These are phyloP conservation scores for Scedosporium boydii DNA, from an alignment of 2,329 filamentous ascomycete species.

Conservation along the genomic window DNA sequence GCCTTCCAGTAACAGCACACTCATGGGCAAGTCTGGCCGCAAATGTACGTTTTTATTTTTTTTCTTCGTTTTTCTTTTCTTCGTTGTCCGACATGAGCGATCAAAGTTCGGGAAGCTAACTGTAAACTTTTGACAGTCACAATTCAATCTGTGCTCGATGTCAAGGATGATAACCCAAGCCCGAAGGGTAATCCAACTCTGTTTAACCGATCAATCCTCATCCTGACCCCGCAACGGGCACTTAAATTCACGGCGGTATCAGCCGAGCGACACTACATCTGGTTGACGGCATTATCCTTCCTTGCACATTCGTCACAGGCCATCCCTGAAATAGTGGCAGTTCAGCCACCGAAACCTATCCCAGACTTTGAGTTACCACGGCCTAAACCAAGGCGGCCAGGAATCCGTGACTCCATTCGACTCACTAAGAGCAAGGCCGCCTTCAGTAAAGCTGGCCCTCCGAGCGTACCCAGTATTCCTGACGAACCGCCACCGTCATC, in stretches of 20 bases:
- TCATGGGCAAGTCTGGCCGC: constrained; percentile 89
- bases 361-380: constrained; percentile 42
- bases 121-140: constrained; percentile 47
- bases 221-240: constrained; percentile 84
- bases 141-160: constrained; percentile 94
- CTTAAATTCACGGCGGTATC: constrained; percentile 87
- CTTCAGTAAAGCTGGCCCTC: constrained; percentile 29
- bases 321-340: constrained; percentile 60
- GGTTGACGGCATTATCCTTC: constrained; percentile 92
- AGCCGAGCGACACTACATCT: constrained; percentile 82
- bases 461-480: constrained; percentile 44
- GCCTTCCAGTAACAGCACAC: constrained; percentile 73
- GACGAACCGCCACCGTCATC: constrained; percentile 33
- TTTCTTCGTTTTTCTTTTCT: neutral
- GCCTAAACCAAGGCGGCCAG: constrained; percentile 37
- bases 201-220: constrained; percentile 91
- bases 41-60: constrained; percentile 62
- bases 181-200: constrained; percentile 59
- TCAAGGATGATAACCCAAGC: constrained; percentile 83
- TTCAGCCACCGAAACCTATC: constrained; percentile 40
- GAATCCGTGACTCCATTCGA: constrained; percentile 81
- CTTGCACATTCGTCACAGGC: constrained; percentile 80
- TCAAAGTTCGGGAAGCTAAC: neutral
- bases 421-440: constrained; percentile 60
- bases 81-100: too few relatives aligned